Evolutionary conservation across 139 green algal genomes (phyloP).

Genomic region (Nannochloris sp.): DNA sequence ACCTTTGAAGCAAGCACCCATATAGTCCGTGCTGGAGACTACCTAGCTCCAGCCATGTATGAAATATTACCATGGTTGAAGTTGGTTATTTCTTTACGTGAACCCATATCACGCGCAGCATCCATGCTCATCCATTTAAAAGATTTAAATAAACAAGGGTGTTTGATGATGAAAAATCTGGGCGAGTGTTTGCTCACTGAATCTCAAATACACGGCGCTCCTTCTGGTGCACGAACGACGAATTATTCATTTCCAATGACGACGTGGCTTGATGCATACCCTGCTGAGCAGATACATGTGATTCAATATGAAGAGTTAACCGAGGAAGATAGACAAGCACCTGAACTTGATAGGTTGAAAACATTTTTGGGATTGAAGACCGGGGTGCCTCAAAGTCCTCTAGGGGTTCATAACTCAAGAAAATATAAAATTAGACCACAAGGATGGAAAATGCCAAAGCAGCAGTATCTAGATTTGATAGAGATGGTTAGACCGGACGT

Average conservation of each 20-base stretch:
- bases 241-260: background rate
- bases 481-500: slow-evolving; percentile 1
- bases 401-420: background rate
- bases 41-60: slow-evolving; percentile 2
- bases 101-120: slow-evolving; percentile 22
- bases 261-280: background rate
- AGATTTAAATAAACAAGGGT: background rate
- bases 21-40: slow-evolving; percentile 4
- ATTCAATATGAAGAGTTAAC: slow-evolving; percentile 6
- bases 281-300: background rate
- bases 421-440: slow-evolving; percentile 4
- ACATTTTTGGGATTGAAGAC: background rate
- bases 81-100: slow-evolving; percentile 11
- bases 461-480: background rate
- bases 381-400: background rate
- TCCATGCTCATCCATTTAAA: slow-evolving; percentile 22
- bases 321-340: background rate
- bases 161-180: background rate
- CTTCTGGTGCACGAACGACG: background rate
- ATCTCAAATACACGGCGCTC: background rate
- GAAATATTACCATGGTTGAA: slow-evolving; percentile 22
- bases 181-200: background rate
- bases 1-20: slow-evolving; percentile 17
- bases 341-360: background rate
- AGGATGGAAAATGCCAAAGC: background rate